phyloP scores from a whole-genome alignment of 1,139 yeast genomes.

The Debaryomycetaceae sp. region DNA sequence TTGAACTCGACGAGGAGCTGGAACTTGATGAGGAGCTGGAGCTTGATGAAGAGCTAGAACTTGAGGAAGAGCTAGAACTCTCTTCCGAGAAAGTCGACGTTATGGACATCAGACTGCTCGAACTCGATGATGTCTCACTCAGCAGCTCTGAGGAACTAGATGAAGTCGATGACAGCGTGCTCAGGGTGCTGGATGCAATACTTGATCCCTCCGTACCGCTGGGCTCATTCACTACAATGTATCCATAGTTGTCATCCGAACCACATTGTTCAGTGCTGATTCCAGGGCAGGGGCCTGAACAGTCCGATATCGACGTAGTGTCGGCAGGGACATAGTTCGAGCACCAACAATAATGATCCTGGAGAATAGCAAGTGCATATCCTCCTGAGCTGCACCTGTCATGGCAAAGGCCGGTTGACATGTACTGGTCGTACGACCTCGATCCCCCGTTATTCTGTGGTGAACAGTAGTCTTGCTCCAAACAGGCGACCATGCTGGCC shows the following conservation, averaged over 20 bases:
- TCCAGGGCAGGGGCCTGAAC: conserved; percentile 54
- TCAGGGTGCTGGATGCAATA: conserved; percentile 8
- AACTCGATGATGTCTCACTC: background rate
- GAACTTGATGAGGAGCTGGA: background rate
- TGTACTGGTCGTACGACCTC: conserved; percentile 17
- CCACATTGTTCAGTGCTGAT: conserved; percentile 34
- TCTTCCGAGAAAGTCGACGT: conserved; percentile 1
- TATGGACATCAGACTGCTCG: background rate
- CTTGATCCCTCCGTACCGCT: conserved; percentile 13
- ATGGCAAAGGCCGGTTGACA: conserved; percentile 57
- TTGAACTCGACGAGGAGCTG: background rate
- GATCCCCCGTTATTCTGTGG: conserved; percentile 32
- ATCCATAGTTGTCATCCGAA: conserved; percentile 30
- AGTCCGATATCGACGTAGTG: conserved; percentile 29
- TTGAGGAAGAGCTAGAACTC: conserved; percentile 3
- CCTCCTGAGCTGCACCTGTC: conserved; percentile 41
- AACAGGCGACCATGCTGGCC: conserved; percentile 2
- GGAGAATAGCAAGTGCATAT: conserved; percentile 56
- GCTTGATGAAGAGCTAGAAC: background rate
- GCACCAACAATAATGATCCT: conserved; percentile 56
- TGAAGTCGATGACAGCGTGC: background rate
- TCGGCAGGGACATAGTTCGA: conserved; percentile 48
- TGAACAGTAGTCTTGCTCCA: conserved; percentile 41
- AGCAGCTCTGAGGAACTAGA: background rate
- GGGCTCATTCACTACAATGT: conserved; percentile 27